Percentiles rank a stretch among this genome's conserved stretches.
These are phyloP conservation scores for Hibiscus tridactylites DNA, from an alignment of 345 rosid species.

Conservation along the genomic window DNA sequence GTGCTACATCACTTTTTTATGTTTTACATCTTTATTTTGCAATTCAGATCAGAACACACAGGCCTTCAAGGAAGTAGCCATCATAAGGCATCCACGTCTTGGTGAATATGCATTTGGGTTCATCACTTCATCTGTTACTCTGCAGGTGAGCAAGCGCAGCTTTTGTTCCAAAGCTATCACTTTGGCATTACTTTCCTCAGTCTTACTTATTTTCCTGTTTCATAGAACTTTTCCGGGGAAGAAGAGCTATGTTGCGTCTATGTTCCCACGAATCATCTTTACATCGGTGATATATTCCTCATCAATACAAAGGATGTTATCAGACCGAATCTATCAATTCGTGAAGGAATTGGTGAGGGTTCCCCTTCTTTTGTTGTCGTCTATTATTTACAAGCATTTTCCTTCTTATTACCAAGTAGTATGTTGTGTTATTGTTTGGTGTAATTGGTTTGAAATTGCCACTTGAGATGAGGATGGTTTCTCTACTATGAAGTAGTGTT, in stretches of 20 bases:
- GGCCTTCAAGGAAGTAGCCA: slow-evolving; percentile 99
- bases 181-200: not conserved
- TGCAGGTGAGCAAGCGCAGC: slow-evolving; percentile 48
- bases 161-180: not conserved
- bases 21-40: slow-evolving; percentile 11
- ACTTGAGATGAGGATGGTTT: not conserved
- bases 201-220: not conserved
- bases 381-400: not conserved
- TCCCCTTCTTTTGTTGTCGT: not conserved
- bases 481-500: not conserved
- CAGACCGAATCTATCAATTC: slow-evolving; percentile 88
- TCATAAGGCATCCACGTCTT: slow-evolving; percentile 91
- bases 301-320: slow-evolving; percentile 72
- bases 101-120: slow-evolving; percentile 99
- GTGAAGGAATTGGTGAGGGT: slow-evolving; percentile 92
- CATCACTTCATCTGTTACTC: slow-evolving; percentile 75
- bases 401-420: not conserved
- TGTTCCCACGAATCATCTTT: slow-evolving; percentile 96
- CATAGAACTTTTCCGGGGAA: slow-evolving; percentile 68
- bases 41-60: slow-evolving; percentile 81
- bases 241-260: slow-evolving; percentile 93
- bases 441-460: not conserved
- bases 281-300: slow-evolving; percentile 93
- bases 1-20: slow-evolving; percentile 5
- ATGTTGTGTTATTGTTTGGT: not conserved